Evolutionary conservation across 2,329 filamentous ascomycete genomes (phyloP).

Genomic region (Calycina marina): DNA sequence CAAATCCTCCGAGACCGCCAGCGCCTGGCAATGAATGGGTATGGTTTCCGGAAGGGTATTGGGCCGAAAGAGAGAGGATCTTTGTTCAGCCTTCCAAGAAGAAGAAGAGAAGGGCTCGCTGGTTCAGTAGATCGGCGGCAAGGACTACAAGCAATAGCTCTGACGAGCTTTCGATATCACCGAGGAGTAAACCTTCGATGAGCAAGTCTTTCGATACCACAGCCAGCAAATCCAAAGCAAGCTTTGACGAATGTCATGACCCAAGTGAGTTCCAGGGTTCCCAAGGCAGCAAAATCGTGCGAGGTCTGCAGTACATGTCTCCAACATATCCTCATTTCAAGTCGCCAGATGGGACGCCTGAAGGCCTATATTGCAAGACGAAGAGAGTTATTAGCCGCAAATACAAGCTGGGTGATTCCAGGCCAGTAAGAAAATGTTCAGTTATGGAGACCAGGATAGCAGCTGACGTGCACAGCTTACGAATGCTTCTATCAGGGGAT

Average conservation of each 20-base stretch:
- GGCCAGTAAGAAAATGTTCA: no score
- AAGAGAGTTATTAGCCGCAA: constrained; percentile 12
- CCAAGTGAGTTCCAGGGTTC: background rate
- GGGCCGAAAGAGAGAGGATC: constrained; percentile 39
- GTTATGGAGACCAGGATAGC: no score
- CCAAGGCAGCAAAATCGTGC: constrained; percentile 1
- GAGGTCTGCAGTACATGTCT: constrained; percentile 5
- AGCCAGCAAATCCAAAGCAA: background rate
- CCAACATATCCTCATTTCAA: constrained; percentile 5
- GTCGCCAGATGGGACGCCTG: constrained; percentile 3
- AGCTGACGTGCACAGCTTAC: no score
- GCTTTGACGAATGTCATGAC: background rate
- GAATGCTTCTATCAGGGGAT: no score
- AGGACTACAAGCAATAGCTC: no score
- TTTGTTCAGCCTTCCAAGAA: constrained; percentile 5
- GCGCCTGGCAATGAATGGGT: constrained; percentile 44
- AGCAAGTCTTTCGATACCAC: background rate
- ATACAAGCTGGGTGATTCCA: no score
- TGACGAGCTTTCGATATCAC: no score
- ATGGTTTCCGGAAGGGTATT: constrained; percentile 47
- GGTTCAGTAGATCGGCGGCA: constrained; percentile 5
- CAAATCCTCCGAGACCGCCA: constrained; percentile 40
- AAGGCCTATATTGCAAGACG: constrained; percentile 14
- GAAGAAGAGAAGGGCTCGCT: constrained; percentile 6
- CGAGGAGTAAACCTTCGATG: background rate